These are phyloP conservation scores for Fusarium staphyleae DNA, from an alignment of 2,329 filamentous ascomycete species.

Conservation along the genomic window DNA sequence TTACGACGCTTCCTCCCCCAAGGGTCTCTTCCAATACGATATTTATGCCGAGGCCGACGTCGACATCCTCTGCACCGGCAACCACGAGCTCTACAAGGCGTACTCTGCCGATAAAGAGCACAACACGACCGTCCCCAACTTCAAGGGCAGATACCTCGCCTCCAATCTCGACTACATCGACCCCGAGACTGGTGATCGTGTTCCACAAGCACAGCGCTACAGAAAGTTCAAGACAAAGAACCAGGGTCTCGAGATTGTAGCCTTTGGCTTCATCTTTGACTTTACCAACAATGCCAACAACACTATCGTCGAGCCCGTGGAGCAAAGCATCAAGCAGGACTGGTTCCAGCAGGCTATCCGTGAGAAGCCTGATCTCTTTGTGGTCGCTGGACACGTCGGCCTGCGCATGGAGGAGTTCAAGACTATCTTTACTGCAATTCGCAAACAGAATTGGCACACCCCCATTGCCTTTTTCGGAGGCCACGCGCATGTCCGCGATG, in stretches of 20 bases:
- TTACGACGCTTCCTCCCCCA: constrained; percentile 87
- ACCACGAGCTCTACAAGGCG: constrained; percentile 91
- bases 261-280: constrained; percentile 95
- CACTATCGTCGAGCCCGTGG: constrained; percentile 80
- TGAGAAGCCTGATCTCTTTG: constrained; percentile 86
- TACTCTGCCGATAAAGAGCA: constrained; percentile 82
- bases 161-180: constrained; percentile 92
- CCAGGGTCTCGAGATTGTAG: constrained; percentile 80
- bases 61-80: constrained; percentile 86
- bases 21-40: constrained; percentile 87
- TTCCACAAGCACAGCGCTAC: constrained; percentile 82
- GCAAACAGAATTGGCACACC: constrained; percentile 76
- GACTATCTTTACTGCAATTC: constrained; percentile 78
- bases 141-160: constrained; percentile 79
- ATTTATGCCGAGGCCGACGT: constrained; percentile 84
- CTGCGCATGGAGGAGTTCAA: constrained; percentile 82
- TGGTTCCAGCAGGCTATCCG: constrained; percentile 90
- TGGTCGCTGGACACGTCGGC: constrained; percentile 86
- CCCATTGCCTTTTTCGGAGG: constrained; percentile 94
- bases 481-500: constrained; percentile 88
- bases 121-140: constrained; percentile 81
- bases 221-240: constrained; percentile 93
- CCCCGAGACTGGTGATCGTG: constrained; percentile 71
- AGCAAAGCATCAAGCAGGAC: constrained; percentile 78
- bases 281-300: constrained; percentile 93